Evolutionary conservation across 305 asterid genomes (phyloP).

Genomic region (Stenogyne calaminthoides): DNA sequence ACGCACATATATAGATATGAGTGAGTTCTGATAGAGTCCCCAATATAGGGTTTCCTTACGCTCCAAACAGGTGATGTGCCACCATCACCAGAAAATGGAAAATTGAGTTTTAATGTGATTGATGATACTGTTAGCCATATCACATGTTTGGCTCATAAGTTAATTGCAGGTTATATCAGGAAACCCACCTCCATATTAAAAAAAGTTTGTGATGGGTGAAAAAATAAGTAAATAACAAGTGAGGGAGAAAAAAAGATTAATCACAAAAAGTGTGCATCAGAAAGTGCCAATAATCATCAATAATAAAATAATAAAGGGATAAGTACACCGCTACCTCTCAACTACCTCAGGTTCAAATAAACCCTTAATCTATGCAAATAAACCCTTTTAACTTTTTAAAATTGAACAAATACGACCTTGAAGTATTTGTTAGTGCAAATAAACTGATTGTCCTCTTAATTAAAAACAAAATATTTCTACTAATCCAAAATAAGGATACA

Average conservation of each 20-base stretch:
- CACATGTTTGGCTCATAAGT: neutral
- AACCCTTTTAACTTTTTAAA: no score
- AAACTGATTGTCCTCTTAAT: no score
- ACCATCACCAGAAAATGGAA: neutral
- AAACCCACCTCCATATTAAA: conserved; percentile 1
- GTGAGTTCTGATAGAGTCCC: neutral
- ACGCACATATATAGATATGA: no score
- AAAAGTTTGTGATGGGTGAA: neutral
- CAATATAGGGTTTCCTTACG: neutral
- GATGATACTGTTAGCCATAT: neutral
- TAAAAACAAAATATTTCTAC: no score
- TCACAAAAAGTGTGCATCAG: conserved; percentile 9
- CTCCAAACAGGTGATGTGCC: neutral
- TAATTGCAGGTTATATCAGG: neutral
- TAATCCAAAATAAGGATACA: no score
- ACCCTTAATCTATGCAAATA: no score
- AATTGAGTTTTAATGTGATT: neutral
- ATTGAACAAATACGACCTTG: no score
- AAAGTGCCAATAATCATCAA: conserved; percentile 15
- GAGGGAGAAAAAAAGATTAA: conserved; percentile 18
- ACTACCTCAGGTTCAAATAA: no score
- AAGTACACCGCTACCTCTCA: no score
- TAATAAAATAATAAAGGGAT: conserved; percentile 9
- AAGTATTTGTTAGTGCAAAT: no score
- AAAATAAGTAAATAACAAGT: neutral